These are phyloP conservation scores for Dactylellina parvicollis DNA, from an alignment of 2,329 filamentous ascomycete genomes.

Conservation along the genomic window DNA sequence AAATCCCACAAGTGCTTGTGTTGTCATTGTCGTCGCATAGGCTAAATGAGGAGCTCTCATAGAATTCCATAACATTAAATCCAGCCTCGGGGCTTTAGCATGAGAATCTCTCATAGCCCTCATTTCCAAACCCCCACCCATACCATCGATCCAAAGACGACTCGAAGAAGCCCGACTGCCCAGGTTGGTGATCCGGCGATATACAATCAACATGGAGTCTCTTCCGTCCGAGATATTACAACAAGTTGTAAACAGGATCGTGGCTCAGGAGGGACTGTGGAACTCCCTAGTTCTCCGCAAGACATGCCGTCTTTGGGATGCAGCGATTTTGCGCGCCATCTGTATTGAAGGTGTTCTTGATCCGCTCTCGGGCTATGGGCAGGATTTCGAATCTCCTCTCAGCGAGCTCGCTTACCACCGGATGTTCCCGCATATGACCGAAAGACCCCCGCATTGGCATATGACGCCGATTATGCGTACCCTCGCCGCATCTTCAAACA, in stretches of 20 bases:
- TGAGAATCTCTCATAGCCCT: too few relatives aligned
- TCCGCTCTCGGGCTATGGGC: conserved; percentile 13
- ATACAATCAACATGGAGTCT: conserved; percentile 8
- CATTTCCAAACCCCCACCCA: too few relatives aligned
- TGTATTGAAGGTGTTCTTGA: conserved; percentile 22
- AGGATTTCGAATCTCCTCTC: background rate
- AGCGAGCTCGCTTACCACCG: background rate
- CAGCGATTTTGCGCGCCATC: conserved; percentile 18
- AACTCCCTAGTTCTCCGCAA: conserved; percentile 7
- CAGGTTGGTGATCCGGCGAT: too few relatives aligned
- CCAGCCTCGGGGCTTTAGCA: too few relatives aligned
- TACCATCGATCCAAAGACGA: too few relatives aligned
- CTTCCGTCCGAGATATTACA: conserved; percentile 28
- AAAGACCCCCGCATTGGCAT: conserved; percentile 24
- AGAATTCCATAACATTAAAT: too few relatives aligned
- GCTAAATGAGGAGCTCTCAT: too few relatives aligned
- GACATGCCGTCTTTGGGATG: conserved; percentile 3
- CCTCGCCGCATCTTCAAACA: background rate
- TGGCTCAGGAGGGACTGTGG: conserved; percentile 12
- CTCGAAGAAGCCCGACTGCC: background rate
- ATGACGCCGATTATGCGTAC: conserved; percentile 11
- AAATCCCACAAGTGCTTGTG: too few relatives aligned
- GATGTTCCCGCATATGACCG: conserved; percentile 4
- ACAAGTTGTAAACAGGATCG: conserved; percentile 1
- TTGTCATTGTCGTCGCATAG: too few relatives aligned